Conservation (phyloP, 2,329 filamentous ascomycete species). For the Calonectria naviculata region DNA sequence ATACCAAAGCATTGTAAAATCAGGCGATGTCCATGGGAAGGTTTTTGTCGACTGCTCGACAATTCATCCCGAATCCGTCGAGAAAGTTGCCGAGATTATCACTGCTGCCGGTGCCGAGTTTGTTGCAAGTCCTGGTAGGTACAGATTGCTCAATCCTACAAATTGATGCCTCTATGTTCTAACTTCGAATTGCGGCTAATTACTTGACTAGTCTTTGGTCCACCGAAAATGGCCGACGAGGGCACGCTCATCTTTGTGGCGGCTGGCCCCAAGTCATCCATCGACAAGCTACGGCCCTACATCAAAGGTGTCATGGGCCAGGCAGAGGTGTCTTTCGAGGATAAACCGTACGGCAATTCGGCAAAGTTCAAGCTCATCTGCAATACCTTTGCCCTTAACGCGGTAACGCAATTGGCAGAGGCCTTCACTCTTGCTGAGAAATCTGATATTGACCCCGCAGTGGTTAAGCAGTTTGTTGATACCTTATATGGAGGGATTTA, state of each 20-base stretch:
- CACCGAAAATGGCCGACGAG: not conserved
- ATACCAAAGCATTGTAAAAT: not conserved
- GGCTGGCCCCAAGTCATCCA: not conserved
- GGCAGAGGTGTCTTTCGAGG: not conserved
- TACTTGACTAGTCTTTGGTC: not conserved
- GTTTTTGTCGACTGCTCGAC: not conserved
- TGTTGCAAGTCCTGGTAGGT: not conserved
- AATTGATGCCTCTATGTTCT: not conserved
- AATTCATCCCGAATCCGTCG: not conserved
- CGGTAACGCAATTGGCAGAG: not conserved
- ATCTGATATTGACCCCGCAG: not conserved
- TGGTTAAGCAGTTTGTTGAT: not conserved
- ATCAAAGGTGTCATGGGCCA: constrained; percentile 1
- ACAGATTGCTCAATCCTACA: not conserved
- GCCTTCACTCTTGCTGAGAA: not conserved
- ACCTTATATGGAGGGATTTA: not conserved
- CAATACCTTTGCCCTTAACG: not conserved
- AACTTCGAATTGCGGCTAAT: not conserved
- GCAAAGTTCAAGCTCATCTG: not conserved
- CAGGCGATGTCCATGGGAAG: not conserved
- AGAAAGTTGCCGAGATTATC: not conserved
- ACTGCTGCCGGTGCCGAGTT: not conserved
- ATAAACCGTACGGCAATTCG: not conserved
- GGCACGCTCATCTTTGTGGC: not conserved
- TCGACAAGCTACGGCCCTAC: not conserved